Evolutionary conservation across 2,329 filamentous ascomycete species (phyloP), one percentile per base, ranked within the genome.

Genomic region (Microsporum audouinii): DNA sequence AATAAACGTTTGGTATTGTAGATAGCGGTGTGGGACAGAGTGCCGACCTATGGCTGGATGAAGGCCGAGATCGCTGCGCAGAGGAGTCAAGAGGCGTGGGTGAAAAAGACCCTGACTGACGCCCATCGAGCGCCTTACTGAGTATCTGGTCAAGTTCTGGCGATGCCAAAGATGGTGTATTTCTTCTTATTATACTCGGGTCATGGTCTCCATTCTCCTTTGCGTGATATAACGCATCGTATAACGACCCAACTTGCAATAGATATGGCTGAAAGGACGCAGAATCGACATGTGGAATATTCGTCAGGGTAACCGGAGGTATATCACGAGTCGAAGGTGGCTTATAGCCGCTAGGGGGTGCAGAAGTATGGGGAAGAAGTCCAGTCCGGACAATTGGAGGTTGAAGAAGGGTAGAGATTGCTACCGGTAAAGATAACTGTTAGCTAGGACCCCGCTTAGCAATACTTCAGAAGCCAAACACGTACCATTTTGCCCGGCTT

Each of bases 1-100:
- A 96, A 71, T 97, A 99, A 8, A 99, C 89, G 57, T 79, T 83
- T 0, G 94, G 94, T 49, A 99, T 96, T 0, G 91, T 97, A 3
- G 91, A 94, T 33, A 99, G 73, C 0, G 91, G 94, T 1, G 94
- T 90, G 1, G 61, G 57, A 0, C 60, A 60, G 29, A 61, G 63
- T 88, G 85, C 69, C 41, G 76, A 79, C 67, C 78, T 83, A 33
- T 76, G 79, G 60, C 43, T 64, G 3, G 43, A 17, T 51, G 62
- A 62, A 8, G 80, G 78, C 66, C 81, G 78, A 66, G 73, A 76
- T 6, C 61, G 56, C 33, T 49, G 51, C 10, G 59, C 17, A 34
- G 61, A 51, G 8, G 58, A 55, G n/a, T 64, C 61, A n/a, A 43
- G 34, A 14, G 59, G 36, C 3, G 60, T 12, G 10, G 49, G 12